A percentile compares a stretch with the other conserved stretches of the same genome.
Evolutionary conservation across 1,139 yeast species (phyloP).

Genomic region (Yamadazyma dushanensis): DNA sequence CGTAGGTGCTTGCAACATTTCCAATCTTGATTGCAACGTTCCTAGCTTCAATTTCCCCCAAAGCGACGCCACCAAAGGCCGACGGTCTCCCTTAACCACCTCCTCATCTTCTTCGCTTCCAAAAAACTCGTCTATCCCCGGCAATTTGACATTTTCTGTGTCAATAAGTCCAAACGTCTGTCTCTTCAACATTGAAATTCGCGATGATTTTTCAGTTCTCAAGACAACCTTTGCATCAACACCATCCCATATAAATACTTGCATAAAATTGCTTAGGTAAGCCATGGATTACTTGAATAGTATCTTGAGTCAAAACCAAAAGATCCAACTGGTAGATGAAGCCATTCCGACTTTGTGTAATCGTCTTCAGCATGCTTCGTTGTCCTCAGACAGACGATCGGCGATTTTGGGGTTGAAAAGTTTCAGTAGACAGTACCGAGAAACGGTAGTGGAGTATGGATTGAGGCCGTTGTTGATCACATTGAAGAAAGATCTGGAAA

Average conservation of each 20-base stretch:
- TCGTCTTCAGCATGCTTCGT: constrained; percentile 77
- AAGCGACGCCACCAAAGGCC: constrained; percentile 5
- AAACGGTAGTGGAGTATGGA: constrained; percentile 87
- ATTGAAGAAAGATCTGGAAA: constrained; percentile 64
- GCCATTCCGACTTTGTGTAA: constrained; percentile 90
- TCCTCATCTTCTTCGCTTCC: constrained; percentile 4
- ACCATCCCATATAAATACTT: background rate
- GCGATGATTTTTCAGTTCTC: constrained; percentile 2
- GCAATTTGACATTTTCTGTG: constrained; percentile 8
- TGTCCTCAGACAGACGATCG: constrained; percentile 84
- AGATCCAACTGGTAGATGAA: constrained; percentile 68
- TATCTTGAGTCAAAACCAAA: constrained; percentile 37
- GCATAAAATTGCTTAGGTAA: background rate
- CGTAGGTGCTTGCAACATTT: constrained; percentile 22
- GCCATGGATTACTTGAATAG: constrained; percentile 43
- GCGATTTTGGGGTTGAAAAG: constrained; percentile 90
- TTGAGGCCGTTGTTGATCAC: constrained; percentile 72
- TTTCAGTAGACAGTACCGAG: constrained; percentile 86
- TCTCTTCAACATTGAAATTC: constrained; percentile 5
- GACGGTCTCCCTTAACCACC: background rate
- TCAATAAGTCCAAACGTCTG: constrained; percentile 6
- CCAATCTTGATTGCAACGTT: constrained; percentile 35
- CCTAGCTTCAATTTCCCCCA: constrained; percentile 39
- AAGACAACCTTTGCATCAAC: background rate
- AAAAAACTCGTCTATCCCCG: constrained; percentile 12